These are phyloP conservation scores for Hansenula sp. DNA, from an alignment of 1,139 yeast genomes.

Conservation along the genomic window DNA sequence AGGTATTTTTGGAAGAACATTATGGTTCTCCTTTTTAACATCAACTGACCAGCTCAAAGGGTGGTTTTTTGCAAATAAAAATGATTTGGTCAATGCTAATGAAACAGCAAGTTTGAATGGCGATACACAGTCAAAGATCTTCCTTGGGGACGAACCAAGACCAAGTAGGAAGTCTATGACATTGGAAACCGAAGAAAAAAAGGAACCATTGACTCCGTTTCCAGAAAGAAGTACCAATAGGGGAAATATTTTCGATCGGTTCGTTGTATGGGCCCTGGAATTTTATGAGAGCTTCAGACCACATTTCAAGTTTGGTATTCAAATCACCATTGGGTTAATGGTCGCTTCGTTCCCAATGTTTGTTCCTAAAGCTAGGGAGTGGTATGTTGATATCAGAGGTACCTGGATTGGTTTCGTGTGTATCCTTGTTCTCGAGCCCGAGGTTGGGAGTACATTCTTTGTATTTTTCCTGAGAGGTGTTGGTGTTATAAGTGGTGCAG, in stretches of 20 bases:
- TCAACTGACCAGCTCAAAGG: conserved; percentile 28
- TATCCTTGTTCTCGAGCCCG: conserved; percentile 43
- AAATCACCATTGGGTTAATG: conserved; percentile 40
- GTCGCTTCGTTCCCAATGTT: conserved; percentile 47
- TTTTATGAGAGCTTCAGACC: conserved; percentile 26
- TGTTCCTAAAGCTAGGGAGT: conserved; percentile 36
- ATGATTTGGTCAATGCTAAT: conserved; percentile 19
- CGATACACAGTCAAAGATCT: conserved; percentile 12
- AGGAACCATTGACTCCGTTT: not conserved
- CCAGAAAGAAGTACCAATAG: not conserved
- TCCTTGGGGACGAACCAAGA: conserved; percentile 2
- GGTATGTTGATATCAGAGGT: conserved; percentile 44
- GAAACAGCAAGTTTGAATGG: conserved; percentile 33
- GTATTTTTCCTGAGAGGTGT: conserved; percentile 41
- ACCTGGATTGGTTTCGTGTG: conserved; percentile 52
- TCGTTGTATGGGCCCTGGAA: conserved; percentile 4
- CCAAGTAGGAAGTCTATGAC: not conserved
- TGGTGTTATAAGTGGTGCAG: conserved; percentile 43
- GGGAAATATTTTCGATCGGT: not conserved
- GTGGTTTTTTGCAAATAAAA: conserved; percentile 30
- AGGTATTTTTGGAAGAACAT: conserved; percentile 34
- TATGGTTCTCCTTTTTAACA: conserved; percentile 39
- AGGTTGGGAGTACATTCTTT: conserved; percentile 47
- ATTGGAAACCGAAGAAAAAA: not conserved
- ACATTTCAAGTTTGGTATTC: conserved; percentile 41